phyloP scores from a whole-genome alignment of 306 rosid genomes.

The Fragaria ananassa region DNA sequence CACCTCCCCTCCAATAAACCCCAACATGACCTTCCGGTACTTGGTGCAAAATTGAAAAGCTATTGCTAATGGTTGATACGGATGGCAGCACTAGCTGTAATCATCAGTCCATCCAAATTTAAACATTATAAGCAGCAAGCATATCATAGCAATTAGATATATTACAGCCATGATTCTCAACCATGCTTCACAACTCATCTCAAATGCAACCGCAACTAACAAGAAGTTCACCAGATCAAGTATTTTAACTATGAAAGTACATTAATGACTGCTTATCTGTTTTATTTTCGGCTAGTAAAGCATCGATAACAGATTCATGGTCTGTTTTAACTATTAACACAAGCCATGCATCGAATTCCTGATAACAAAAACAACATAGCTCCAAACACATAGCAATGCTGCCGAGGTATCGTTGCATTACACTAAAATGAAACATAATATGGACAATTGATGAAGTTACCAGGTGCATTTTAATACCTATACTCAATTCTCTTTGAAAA shows the following conservation, averaged over 20 bases:
- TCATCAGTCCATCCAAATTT: constrained; percentile 2
- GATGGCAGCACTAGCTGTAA: constrained; percentile 59
- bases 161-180: background rate
- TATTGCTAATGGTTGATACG: constrained; percentile 33
- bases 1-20: constrained; percentile 96
- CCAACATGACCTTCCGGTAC: constrained; percentile 98
- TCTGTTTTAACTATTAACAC: background rate
- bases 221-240: background rate
- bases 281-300: background rate
- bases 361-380: background rate
- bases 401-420: background rate
- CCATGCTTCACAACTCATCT: background rate
- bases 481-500: background rate
- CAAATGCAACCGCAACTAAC: background rate
- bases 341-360: background rate
- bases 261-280: background rate
- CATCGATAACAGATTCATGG: background rate
- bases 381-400: background rate
- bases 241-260: background rate
- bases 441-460: background rate
- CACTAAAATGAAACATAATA: background rate
- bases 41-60: constrained; percentile 74
- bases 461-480: background rate
- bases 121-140: background rate
- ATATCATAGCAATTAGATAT: background rate